Evolutionary conservation across 306 rosid species (phyloP).

Genomic region (Castanea crenata): DNA sequence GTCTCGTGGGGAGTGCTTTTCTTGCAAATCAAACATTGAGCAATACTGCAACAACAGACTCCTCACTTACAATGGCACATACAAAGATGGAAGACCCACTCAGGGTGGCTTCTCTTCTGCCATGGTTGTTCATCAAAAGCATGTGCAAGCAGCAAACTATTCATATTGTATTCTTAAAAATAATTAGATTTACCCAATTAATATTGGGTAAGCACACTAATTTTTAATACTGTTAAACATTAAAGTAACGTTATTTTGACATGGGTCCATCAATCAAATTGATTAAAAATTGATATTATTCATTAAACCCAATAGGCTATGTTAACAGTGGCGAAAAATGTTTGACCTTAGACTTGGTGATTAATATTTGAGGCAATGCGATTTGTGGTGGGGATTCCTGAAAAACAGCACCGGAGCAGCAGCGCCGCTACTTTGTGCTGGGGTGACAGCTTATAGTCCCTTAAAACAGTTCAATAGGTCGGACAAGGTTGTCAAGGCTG

Average conservation of each 20-base stretch:
- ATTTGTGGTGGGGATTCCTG: slow-evolving; percentile 41
- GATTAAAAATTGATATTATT: too few relatives aligned
- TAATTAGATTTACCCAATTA: too few relatives aligned
- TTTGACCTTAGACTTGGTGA: too few relatives aligned
- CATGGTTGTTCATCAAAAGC: slow-evolving; percentile 34
- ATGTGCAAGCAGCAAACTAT: neutral
- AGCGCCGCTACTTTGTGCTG: slow-evolving; percentile 47
- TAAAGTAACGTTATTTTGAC: too few relatives aligned
- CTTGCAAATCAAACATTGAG: slow-evolving; percentile 30
- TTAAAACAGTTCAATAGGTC: slow-evolving; percentile 33
- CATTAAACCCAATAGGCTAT: too few relatives aligned
- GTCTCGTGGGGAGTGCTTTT: slow-evolving; percentile 30
- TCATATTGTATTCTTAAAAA: too few relatives aligned
- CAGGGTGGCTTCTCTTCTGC: slow-evolving; percentile 39
- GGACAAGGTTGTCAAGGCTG: slow-evolving; percentile 30
- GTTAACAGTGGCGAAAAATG: too few relatives aligned
- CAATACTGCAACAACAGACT: slow-evolving; percentile 27
- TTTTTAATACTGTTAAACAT: too few relatives aligned
- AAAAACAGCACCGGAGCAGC: slow-evolving; percentile 43
- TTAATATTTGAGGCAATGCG: neutral
- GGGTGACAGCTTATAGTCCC: slow-evolving; percentile 58
- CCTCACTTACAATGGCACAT: slow-evolving; percentile 10
- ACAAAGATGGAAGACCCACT: slow-evolving; percentile 32
- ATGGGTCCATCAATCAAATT: too few relatives aligned
- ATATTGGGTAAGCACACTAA: too few relatives aligned